Evolutionary conservation across 441 rosid species (phyloP).

Genomic region (Theobroma grandiflorum): DNA sequence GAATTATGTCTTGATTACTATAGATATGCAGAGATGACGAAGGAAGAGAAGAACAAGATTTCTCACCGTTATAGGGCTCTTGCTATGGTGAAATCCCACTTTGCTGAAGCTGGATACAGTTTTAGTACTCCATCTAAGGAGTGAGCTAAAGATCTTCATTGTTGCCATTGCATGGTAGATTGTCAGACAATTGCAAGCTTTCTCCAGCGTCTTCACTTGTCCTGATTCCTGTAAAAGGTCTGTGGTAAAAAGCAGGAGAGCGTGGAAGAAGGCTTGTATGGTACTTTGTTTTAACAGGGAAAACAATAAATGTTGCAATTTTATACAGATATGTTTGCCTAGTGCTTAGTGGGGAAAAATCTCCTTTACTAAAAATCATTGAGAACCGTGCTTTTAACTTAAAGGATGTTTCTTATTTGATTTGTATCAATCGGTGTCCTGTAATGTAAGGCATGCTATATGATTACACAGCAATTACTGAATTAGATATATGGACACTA

Average conservation of each 20-base stretch:
- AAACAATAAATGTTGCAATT: not conserved
- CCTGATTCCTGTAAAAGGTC: not conserved
- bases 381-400: not conserved
- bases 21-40: conserved; percentile 92
- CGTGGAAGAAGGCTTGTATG: not conserved
- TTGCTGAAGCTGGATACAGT: conserved; percentile 72
- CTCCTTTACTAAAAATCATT: not conserved
- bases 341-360: not conserved
- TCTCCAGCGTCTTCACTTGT: not conserved
- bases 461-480: not conserved
- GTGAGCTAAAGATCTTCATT: not conserved
- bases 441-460: not conserved
- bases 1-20: conserved; percentile 23
- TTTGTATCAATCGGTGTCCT: not conserved
- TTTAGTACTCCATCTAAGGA: conserved; percentile 42
- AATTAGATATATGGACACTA: not conserved
- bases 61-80: conserved; percentile 92
- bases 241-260: not conserved
- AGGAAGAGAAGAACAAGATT: conserved; percentile 94
- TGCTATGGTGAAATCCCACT: conserved; percentile 71
- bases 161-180: conserved; percentile 14
- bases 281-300: not conserved
- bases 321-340: not conserved
- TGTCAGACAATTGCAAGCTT: not conserved
- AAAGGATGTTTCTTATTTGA: not conserved